These are phyloP conservation scores for Quercus lobata DNA, from an alignment of 331 rosid species.

Conservation along the genomic window DNA sequence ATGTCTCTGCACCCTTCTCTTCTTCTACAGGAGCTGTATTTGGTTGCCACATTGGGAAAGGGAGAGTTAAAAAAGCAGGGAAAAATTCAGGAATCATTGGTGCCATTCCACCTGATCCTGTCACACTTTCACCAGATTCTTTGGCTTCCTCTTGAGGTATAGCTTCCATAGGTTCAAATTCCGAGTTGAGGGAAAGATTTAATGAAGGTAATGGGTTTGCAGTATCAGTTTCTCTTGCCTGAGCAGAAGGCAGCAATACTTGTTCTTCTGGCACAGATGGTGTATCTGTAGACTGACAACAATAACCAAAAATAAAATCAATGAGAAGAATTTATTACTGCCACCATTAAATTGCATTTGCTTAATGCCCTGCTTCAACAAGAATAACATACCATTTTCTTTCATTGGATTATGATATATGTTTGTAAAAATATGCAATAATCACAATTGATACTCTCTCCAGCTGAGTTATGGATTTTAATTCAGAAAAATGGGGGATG, in stretches of 20 bases:
- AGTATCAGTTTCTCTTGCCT: conserved; percentile 45
- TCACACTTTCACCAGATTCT: conserved; percentile 33
- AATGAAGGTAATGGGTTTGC: conserved; percentile 69
- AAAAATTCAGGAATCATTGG: conserved; percentile 51
- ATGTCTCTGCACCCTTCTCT: conserved; percentile 36
- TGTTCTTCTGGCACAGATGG: conserved; percentile 76
- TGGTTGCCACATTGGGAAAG: conserved; percentile 67
- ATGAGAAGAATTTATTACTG: neutral
- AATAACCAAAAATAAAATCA: neutral
- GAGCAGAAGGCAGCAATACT: conserved; percentile 47
- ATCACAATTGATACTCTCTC: neutral
- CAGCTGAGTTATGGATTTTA: neutral
- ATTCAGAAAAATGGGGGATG: neutral
- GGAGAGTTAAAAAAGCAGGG: conserved; percentile 53
- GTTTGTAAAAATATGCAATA: neutral
- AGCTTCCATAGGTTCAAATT: conserved; percentile 81
- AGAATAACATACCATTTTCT: conserved; percentile 1
- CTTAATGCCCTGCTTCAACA: neutral
- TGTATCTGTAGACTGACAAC: conserved; percentile 59
- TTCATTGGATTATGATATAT: neutral
- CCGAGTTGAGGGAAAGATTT: conserved; percentile 76
- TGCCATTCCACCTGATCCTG: conserved; percentile 36
- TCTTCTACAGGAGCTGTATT: conserved; percentile 44
- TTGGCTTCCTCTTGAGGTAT: conserved; percentile 32
- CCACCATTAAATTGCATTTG: conserved; percentile 5